Evolutionary conservation across 2,329 filamentous ascomycete genomes (phyloP), one percentile per base, ranked within the genome.

Genomic region (Alternaria brassicicola): DNA sequence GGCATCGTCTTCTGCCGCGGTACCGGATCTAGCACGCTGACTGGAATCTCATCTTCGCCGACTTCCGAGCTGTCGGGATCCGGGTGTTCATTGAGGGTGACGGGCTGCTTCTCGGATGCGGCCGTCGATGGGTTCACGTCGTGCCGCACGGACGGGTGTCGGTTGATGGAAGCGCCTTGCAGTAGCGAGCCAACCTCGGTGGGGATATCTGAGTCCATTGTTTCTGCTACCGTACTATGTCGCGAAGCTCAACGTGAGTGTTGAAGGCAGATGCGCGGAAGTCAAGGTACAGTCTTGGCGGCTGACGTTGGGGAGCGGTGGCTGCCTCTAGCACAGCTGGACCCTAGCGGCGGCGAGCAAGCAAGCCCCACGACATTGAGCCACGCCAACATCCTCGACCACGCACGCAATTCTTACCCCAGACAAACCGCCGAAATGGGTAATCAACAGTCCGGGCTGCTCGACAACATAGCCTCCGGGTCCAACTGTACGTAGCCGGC

Each of bases 401-500:
- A 54, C 59, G 52, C 63, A 54, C 59, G 52, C 59, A 49, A 47
- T 57, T 49, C 52, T 38, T 57, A 46, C 59, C 48, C 53, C 49
- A 49, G 55, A 58, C 36, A 60, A 60, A 43, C 62, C 66, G 73
- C 63, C 76, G 76, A 64, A 13, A 84, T 84, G 82, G 82, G 82
- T 42, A 83, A 84, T 67, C 83, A 85, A 62, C 85, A 85, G 66
- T 84, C 84, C 15, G 83, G 86, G 69, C 89, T 98, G 77, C 85
- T 98, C 79, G 94, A 98, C 81, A 95, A 90, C 81, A 97, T 99
- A 73, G 93, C 97, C 78, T 91, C 96, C 75, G 92, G 90, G 71
- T 95, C 93, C 70, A 99, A 99, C 84, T 99, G 94, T 97, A 82
- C 67, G 87, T 79, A 54, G 56, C 30, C 52, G 39, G 41, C 47